These are phyloP conservation scores for Parachaetomium inaequale DNA, from an alignment of 495 filamentous ascomycete species.

Conservation along the genomic window DNA sequence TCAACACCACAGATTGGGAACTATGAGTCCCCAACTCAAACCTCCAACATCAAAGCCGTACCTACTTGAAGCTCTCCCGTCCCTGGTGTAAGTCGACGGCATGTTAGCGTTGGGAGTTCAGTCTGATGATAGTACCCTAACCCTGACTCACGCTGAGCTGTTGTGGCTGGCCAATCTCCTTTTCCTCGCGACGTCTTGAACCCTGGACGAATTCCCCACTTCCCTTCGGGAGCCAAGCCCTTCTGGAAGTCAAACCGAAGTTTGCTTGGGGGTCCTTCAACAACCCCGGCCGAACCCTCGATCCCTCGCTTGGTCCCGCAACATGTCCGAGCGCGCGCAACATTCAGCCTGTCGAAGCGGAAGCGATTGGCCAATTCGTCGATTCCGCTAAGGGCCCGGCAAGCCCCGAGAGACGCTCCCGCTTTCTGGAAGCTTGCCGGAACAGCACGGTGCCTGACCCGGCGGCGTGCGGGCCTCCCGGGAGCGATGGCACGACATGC, in stretches of 20 bases:
- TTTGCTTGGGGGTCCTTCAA: not conserved
- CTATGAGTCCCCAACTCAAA: not conserved
- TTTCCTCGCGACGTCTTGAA: not conserved
- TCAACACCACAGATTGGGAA: not conserved
- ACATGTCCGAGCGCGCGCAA: not conserved
- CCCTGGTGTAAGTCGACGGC: not conserved
- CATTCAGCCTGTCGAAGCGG: not conserved
- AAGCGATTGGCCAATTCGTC: conserved; percentile 9
- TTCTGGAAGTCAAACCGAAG: conserved; percentile 8
- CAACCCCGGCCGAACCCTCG: not conserved
- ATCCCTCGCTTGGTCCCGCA: not conserved
- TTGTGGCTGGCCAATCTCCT: not conserved
- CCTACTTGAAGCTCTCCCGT: too few species aligned
- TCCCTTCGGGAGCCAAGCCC: conserved; percentile 4
- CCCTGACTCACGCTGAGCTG: not conserved
- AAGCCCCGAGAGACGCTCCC: not conserved
- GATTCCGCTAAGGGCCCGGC: not conserved
- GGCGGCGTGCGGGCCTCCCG: not conserved
- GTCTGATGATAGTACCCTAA: not conserved
- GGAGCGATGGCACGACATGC: not conserved
- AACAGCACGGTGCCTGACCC: not conserved
- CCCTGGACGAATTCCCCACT: not conserved
- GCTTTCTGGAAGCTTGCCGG: not conserved
- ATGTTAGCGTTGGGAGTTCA: not conserved
- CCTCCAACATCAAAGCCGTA: not conserved